phyloP scores from a whole-genome alignment of 1,284 basidiomycete genomes.

The Lentinus polychrous region DNA sequence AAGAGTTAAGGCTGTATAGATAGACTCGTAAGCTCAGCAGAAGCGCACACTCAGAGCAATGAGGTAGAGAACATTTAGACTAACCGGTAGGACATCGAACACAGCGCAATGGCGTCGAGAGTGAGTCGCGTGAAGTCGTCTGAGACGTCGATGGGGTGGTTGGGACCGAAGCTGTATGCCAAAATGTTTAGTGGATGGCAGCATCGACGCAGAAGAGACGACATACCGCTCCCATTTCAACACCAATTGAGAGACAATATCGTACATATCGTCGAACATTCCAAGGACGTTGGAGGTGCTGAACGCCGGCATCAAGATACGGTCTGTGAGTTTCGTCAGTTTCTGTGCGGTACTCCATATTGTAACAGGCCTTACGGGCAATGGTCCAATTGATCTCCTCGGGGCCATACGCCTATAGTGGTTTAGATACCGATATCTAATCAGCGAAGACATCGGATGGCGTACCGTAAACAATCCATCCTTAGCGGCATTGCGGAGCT shows the following conservation, averaged over 20 bases:
- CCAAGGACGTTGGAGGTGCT: slow-evolving; percentile 35
- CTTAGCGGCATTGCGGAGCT: slow-evolving; percentile 35
- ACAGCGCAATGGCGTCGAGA: slow-evolving; percentile 37
- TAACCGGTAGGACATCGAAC: slow-evolving; percentile 37
- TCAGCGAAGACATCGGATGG: slow-evolving; percentile 15
- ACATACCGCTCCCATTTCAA: slow-evolving; percentile 38
- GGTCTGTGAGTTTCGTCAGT: slow-evolving; percentile 25
- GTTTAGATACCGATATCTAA: slow-evolving; percentile 24
- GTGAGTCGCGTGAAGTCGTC: slow-evolving; percentile 42
- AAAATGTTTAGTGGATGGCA: too few species aligned
- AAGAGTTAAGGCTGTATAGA: slow-evolving; percentile 19
- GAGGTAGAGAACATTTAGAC: slow-evolving; percentile 8
- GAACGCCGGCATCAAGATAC: slow-evolving; percentile 46
- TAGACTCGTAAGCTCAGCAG: not conserved
- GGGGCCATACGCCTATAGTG: slow-evolving; percentile 20
- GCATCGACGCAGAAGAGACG: not conserved
- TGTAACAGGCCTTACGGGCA: slow-evolving; percentile 29
- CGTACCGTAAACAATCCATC: slow-evolving; percentile 37
- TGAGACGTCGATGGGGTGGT: slow-evolving; percentile 33
- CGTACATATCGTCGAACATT: slow-evolving; percentile 45
- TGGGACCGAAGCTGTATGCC: slow-evolving; percentile 35
- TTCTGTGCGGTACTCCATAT: not conserved
- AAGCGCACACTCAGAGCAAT: not conserved
- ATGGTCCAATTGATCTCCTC: slow-evolving; percentile 41
- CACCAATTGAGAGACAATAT: slow-evolving; percentile 39